Percentiles rank a stretch among this genome's conserved stretches.
These are phyloP conservation scores for Phytophthora cactorum DNA, from an alignment of 352 stramenopile genomes.

Conservation along the genomic window DNA sequence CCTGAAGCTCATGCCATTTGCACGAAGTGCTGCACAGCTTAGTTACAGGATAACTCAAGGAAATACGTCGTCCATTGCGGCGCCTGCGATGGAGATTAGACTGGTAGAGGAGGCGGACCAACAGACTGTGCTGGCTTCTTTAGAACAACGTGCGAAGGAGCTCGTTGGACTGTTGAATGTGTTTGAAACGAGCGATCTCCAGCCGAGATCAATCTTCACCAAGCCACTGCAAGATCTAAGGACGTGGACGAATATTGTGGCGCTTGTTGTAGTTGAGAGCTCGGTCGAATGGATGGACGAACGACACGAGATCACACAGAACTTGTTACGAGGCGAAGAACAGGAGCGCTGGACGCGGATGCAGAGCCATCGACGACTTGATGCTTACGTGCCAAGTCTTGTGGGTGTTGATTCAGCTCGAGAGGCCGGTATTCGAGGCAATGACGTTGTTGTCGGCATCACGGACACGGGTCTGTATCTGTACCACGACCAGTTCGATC, in stretches of 20 bases:
- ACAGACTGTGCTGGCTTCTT: constrained; percentile 32
- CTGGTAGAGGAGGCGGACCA: constrained; percentile 49
- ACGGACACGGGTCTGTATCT: constrained; percentile 85
- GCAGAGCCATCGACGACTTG: constrained; percentile 52
- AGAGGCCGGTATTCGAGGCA: constrained; percentile 67
- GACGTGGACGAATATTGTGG: constrained; percentile 67
- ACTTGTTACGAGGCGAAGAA: constrained; percentile 37
- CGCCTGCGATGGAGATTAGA: constrained; percentile 67
- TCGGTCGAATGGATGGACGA: constrained; percentile 76
- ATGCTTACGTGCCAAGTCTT: constrained; percentile 64
- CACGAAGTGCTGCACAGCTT: constrained; percentile 52
- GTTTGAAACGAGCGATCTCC: constrained; percentile 46
- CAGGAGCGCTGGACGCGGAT: constrained; percentile 31
- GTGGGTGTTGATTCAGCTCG: constrained; percentile 71
- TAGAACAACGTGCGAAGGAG: constrained; percentile 46
- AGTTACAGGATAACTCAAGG: constrained; percentile 29
- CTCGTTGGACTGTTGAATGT: constrained; percentile 69
- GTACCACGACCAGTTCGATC: constrained; percentile 86
- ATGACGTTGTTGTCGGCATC: constrained; percentile 79
- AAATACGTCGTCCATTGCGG: constrained; percentile 20
- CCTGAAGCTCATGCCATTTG: constrained; percentile 80
- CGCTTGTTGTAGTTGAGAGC: constrained; percentile 49
- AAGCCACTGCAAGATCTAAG: constrained; percentile 56
- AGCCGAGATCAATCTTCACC: constrained; percentile 54
- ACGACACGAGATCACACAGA: constrained; percentile 41